Percentiles rank a stretch among this genome's conserved stretches.
These are phyloP conservation scores for Cyclotella sp. DNA, from an alignment of 108 stramenopile species.

Conservation along the genomic window DNA sequence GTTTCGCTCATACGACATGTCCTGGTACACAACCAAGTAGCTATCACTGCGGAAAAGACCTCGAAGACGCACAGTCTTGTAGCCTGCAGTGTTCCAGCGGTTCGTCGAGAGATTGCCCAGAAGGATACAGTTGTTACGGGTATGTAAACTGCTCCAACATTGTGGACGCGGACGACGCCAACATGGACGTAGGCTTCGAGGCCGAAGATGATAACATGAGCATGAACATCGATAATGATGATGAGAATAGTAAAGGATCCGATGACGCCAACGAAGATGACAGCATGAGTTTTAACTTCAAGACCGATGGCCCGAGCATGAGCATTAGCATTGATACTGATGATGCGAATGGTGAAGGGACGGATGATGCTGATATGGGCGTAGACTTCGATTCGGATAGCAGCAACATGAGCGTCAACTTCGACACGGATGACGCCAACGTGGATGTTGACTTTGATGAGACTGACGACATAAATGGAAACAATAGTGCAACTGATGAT, in stretches of 20 bases:
- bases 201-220: slow-evolving; percentile 23
- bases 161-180: background rate
- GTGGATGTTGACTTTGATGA: background rate
- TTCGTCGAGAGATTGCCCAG: slow-evolving; percentile 63
- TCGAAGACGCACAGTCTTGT: slow-evolving; percentile 75
- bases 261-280: slow-evolving; percentile 10
- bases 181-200: slow-evolving; percentile 12
- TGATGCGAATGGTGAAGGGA: background rate
- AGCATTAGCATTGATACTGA: background rate
- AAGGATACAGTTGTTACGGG: slow-evolving; percentile 73
- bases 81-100: slow-evolving; percentile 64
- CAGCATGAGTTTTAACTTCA: slow-evolving; percentile 9
- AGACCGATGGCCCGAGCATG: slow-evolving; percentile 9
- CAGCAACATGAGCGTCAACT: no score
- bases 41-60: slow-evolving; percentile 74
- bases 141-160: slow-evolving; percentile 66
- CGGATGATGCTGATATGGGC: background rate
- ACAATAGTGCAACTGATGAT: background rate
- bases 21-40: slow-evolving; percentile 21
- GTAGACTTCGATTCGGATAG: background rate
- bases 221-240: slow-evolving; percentile 22
- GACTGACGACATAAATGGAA: background rate
- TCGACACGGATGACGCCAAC: slow-evolving; percentile 20
- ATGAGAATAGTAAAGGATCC: slow-evolving; percentile 23
- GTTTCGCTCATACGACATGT: slow-evolving; percentile 46